Conservation (phyloP, 495 filamentous ascomycete species). For the Xylaria sp. region DNA sequence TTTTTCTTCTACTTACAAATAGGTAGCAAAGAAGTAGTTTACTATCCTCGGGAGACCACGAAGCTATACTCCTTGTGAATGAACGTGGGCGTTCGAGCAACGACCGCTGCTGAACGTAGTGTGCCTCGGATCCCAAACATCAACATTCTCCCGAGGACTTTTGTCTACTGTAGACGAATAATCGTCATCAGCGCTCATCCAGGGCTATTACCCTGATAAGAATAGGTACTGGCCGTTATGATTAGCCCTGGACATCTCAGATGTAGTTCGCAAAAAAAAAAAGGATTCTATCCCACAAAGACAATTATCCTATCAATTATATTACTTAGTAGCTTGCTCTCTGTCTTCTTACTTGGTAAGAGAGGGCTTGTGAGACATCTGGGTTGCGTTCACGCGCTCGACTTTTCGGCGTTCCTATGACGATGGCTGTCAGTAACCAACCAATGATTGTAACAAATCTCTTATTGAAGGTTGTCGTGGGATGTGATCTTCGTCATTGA, state of each 20-base stretch:
- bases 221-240: not conserved
- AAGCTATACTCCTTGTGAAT: conserved; percentile 2
- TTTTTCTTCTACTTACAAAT: not conserved
- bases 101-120: not conserved
- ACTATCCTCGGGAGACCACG: not conserved
- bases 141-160: conserved; percentile 22
- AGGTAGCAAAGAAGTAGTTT: not conserved
- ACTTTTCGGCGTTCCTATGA: not conserved
- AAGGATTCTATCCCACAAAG: conserved; percentile 6
- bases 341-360: not conserved
- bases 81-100: not conserved
- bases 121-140: conserved; percentile 14
- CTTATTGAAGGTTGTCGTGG: conserved; percentile 13
- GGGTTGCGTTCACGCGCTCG: conserved; percentile 21
- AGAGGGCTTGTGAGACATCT: conserved; percentile 21
- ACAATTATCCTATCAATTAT: not conserved
- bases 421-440: not conserved
- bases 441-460: not conserved
- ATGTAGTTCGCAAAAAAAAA: conserved; percentile 19
- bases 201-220: conserved; percentile 14
- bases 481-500: conserved; percentile 41
- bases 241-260: conserved; percentile 21
- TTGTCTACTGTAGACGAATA: conserved; percentile 25
- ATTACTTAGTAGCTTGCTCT: not conserved
- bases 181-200: conserved; percentile 19